Conservation (phyloP, 345 rosid species). For the Raphanus raphanistrum region DNA sequence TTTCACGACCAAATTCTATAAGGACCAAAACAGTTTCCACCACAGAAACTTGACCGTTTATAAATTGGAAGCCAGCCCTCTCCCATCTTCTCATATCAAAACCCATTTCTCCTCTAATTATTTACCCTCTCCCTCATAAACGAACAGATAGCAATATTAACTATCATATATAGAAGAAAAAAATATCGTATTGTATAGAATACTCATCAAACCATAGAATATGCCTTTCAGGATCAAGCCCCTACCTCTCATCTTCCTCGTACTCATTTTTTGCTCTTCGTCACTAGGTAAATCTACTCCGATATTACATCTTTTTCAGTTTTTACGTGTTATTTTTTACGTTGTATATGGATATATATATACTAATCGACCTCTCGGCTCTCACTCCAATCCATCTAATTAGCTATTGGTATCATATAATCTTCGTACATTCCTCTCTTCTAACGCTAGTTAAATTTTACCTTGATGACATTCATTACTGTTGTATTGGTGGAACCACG, state of each 20-base stretch:
- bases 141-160: neutral
- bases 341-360: neutral
- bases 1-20: slow-evolving; percentile 20
- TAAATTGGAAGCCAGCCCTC: slow-evolving; percentile 37
- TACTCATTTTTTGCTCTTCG: slow-evolving; percentile 42
- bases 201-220: slow-evolving; percentile 1
- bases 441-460: neutral
- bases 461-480: neutral
- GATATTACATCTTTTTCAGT: neutral
- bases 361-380: neutral
- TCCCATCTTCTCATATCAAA: slow-evolving; percentile 25
- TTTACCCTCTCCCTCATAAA: neutral
- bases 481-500: neutral
- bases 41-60: slow-evolving; percentile 32
- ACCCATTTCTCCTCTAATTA: neutral
- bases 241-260: slow-evolving; percentile 41
- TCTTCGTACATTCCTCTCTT: neutral
- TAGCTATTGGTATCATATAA: neutral
- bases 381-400: neutral
- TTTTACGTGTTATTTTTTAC: neutral
- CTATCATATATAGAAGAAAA: neutral
- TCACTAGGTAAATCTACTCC: slow-evolving; percentile 28
- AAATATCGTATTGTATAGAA: neutral
- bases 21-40: slow-evolving; percentile 32
- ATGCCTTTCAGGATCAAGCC: slow-evolving; percentile 53